These are phyloP conservation scores for Avena insularis DNA, from an alignment of 176 grass and related monocot genomes.

Conservation along the genomic window DNA sequence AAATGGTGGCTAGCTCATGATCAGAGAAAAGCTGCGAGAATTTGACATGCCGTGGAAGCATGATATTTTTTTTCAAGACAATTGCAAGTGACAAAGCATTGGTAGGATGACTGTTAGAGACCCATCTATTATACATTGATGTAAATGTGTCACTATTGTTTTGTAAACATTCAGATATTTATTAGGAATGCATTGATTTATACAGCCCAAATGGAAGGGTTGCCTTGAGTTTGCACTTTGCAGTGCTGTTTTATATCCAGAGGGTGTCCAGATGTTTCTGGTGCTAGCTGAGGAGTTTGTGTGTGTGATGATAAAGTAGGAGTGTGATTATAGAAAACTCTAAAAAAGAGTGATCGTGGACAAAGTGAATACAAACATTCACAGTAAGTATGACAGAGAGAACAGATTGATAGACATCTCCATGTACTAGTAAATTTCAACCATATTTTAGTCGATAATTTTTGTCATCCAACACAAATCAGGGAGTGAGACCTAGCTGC, in stretches of 20 bases:
- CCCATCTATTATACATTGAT: constrained; percentile 2
- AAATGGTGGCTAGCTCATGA: constrained; percentile 37
- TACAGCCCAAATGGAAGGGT: constrained; percentile 2
- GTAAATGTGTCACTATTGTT: constrained; percentile 13
- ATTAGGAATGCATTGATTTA: constrained; percentile 36
- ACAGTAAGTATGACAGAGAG: constrained; percentile 16
- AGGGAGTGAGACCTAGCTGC: background rate
- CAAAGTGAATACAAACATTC: background rate
- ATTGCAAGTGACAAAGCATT: constrained; percentile 29
- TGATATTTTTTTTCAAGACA: constrained; percentile 16
- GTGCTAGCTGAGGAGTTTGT: background rate
- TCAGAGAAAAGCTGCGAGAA: background rate
- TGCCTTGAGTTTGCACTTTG: background rate
- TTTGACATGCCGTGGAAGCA: background rate
- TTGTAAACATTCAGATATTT: constrained; percentile 1
- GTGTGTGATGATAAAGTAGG: background rate
- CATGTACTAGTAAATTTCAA: background rate
- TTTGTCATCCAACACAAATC: constrained; percentile 27
- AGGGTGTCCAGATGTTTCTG: background rate
- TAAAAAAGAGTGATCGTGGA: background rate
- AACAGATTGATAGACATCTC: background rate
- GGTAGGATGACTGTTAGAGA: constrained; percentile 15
- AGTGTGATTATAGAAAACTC: background rate
- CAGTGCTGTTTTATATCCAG: background rate
- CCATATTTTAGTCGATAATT: background rate